Conservation (phyloP, 2,329 filamentous ascomycete species). For the Botrytis porri region DNA sequence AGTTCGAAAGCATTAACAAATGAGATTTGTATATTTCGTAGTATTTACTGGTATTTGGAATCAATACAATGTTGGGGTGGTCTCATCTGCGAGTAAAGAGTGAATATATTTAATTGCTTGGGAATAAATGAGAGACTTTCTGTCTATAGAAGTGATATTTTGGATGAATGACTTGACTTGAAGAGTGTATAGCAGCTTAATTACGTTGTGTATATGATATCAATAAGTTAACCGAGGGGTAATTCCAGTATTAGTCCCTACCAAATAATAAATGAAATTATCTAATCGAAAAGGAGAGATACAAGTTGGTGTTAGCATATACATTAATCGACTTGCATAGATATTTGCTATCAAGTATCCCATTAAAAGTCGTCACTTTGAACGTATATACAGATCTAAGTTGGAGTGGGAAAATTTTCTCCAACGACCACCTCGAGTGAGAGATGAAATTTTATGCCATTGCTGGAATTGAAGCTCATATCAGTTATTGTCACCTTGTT, state of each 20-base stretch:
- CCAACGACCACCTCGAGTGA: not conserved
- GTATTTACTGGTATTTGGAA: too few relatives aligned
- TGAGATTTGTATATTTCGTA: too few relatives aligned
- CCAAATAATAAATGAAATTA: too few relatives aligned
- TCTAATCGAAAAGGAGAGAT: not conserved
- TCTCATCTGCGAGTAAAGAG: too few relatives aligned
- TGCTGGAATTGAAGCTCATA: not conserved
- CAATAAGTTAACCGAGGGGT: not conserved
- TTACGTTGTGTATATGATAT: not conserved
- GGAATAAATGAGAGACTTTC: fast-evolving
- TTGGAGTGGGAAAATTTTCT: not conserved
- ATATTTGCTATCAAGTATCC: not conserved
- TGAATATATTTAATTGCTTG: too few relatives aligned
- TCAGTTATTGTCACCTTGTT: not conserved
- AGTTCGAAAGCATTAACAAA: too few relatives aligned
- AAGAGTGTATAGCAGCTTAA: not conserved
- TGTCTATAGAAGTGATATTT: not conserved
- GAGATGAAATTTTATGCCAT: too few relatives aligned
- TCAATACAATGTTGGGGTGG: too few relatives aligned
- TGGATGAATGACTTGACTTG: not conserved
- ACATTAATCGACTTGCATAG: not conserved
- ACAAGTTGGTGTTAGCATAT: not conserved
- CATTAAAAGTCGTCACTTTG: not conserved
- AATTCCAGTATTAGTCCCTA: not conserved
- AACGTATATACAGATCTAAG: not conserved